phyloP scores from a whole-genome alignment of 1,139 yeast genomes.

The Pichia sp. region DNA sequence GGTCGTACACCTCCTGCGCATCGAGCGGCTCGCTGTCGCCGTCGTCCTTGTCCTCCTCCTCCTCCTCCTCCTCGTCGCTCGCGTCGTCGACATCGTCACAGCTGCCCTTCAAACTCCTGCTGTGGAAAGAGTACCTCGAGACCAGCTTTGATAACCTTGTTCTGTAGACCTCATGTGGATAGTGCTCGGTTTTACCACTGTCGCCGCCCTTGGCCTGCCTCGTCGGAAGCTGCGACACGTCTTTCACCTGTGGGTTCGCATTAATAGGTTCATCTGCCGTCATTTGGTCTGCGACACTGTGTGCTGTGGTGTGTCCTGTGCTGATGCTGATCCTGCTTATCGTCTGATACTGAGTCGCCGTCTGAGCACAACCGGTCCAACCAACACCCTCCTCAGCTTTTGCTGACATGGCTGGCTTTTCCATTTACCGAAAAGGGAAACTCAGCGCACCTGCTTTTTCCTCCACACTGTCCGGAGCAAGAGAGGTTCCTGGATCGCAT shows the following conservation, averaged over 20 bases:
- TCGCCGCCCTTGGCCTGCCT: conserved; percentile 33
- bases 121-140: conserved; percentile 12
- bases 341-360: no score
- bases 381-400: background rate
- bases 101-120: background rate
- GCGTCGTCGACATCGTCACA: conserved; percentile 26
- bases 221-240: conserved; percentile 71
- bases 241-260: conserved; percentile 86
- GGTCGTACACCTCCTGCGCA: conserved; percentile 65
- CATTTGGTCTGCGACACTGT: background rate
- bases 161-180: conserved; percentile 5
- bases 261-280: conserved; percentile 61
- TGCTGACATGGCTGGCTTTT: conserved; percentile 9
- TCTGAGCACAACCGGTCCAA: background rate
- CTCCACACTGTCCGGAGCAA: background rate
- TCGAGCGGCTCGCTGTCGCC: conserved; percentile 57
- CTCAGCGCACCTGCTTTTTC: background rate
- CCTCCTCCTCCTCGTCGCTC: conserved; percentile 30
- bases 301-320: background rate
- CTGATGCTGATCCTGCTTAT: no score
- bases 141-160: conserved; percentile 15
- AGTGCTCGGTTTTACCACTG: background rate
- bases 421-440: conserved; percentile 3
- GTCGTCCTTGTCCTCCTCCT: conserved; percentile 32
- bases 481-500: no score